Evolutionary conservation across 2,329 filamentous ascomycete genomes (phyloP).

Genomic region (Aspergillus sp.): DNA sequence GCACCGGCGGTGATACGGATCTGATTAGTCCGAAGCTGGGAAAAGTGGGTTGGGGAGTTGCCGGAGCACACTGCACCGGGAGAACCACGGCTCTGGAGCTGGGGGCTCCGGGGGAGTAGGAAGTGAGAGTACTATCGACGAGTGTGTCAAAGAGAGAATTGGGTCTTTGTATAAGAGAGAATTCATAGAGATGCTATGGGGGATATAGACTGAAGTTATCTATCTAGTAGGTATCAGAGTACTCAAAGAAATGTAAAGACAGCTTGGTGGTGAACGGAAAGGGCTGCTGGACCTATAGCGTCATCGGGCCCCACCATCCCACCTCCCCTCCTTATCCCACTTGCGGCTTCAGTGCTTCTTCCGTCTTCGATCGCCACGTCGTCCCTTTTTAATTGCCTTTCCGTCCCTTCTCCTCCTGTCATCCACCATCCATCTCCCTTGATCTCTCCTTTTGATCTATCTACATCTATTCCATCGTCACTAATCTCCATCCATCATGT

Average conservation of each 20-base stretch:
- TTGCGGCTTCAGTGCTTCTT: background rate
- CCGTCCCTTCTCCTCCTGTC: slow-evolving; percentile 10
- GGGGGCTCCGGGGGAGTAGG: background rate
- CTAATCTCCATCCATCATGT: slow-evolving; percentile 54
- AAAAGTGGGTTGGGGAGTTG: slow-evolving; percentile 12
- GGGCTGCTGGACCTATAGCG: slow-evolving; percentile 10
- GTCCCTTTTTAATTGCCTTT: slow-evolving; percentile 10
- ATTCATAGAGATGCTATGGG: background rate
- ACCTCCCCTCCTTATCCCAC: slow-evolving; percentile 8
- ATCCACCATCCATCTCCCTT: slow-evolving; percentile 2
- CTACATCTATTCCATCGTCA: background rate
- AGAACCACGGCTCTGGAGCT: slow-evolving; percentile 1
- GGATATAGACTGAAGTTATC: background rate
- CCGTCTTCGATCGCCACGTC: slow-evolving; percentile 11
- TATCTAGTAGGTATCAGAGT: too few species aligned
- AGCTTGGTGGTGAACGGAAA: background rate
- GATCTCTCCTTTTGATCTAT: background rate
- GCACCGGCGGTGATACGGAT: background rate
- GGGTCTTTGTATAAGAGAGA: too few species aligned
- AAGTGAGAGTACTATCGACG: background rate
- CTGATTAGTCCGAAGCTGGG: slow-evolving; percentile 5
- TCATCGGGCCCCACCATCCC: slow-evolving; percentile 25
- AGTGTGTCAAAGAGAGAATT: too few species aligned
- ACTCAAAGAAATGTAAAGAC: background rate
- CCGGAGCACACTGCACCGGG: slow-evolving; percentile 35